Evolutionary conservation across 768 basidiomycete species (phyloP), one percentile per base, ranked within the genome.

Genomic region (Naematelia encephala): DNA sequence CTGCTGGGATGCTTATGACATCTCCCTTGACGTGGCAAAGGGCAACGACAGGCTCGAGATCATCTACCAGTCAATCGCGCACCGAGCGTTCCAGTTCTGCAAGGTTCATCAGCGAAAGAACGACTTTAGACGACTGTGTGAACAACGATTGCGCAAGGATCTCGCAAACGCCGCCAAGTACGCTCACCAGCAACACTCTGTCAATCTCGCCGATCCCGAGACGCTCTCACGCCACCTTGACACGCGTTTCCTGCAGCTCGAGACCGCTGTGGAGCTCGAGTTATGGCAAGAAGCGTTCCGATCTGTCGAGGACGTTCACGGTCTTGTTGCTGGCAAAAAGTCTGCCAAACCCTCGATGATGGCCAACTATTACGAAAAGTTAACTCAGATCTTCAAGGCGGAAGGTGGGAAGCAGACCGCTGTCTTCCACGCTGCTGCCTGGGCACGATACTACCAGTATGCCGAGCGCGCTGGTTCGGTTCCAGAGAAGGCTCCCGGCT

Each of bases 241-340:
- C 75, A 93, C 91, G 16, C 90, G 93, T 56, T 98, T 99, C 76
- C 89, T 90, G 25, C 93, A 98, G 80, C 84, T 98, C 62, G 91
- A 92, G 70, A 89, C 91, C 19, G 92, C 92, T 1, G 92, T 98
- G 67, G 92, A 98, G 77, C 86, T 99, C 63, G 94, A 99, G 79
- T 83, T 99, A 25, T 99, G 94, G 94, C 93, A 97, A 73, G 94
- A 97, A 72, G 94, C 91, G 10, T 99, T 97, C 84, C 88, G 94
- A 60, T 91, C 91, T 43, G 91, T 97, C 60, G 94, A 99, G 78
- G 94, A 99, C 77, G 89, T 97, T 39, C 94, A 98, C 80, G 91
- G 92, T 69, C 83, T 98, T 30, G 85, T 99, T 64, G 74, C 74
- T 13, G 88, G 89, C 26, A 94, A 94, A 77, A 94, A 92, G 78